Base-by-base conservation (phyloP, 2,329 filamentous ascomycete species). In the Pyrenophora graminea region DNA sequence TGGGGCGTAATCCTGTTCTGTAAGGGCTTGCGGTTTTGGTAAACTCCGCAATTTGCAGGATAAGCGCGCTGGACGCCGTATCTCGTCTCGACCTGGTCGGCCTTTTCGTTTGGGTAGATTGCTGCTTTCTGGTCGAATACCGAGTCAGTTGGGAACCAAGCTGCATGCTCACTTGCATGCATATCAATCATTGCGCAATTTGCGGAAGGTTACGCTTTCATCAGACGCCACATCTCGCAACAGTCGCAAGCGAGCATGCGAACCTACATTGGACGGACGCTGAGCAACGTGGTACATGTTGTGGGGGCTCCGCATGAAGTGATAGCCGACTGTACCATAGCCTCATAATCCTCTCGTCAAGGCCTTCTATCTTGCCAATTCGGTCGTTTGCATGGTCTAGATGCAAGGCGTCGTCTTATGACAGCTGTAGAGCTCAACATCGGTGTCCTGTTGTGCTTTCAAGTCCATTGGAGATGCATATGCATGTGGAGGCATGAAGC, bases 41-140 rank as follows among this genome's bases (percentile, higher is more conserved):
- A 53, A 48, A 15, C 48, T 46, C 44, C 39, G 48, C 44, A 41
- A 46, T 48, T 53, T 48, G 53, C 39, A 42, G 46, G 45, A 44
- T 51, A 56, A 48, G 59, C 57, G 55, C 54, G 48, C 36, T 59
- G 47, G 15, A 39, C 42, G 39, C 31, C 32, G 38, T 36, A 47
- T 55, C 12, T 42, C 15, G 15, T 47, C n/a, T 21, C 36, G 6
- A 21, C 18, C 17, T 12, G 18, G 36, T 38, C 12, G n/a, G 21
- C 25, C 25, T 36, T 17, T 37, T 61, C 31, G 39, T 45, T 40
- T 51, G 41, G 39, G 41, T 39, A 45, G 41, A 39, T 10, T 53
- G 48, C 43, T 48, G 45, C 53, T 34, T 51, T 53, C 48, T 47
- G 45, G 54, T 39, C 39, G 43, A 43, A 53, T 37, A 40, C 48